Percentiles rank a stretch among this genome's conserved stretches.
These are phyloP conservation scores for Naumovozyma castellii DNA, from an alignment of 805 yeast genomes.

Conservation along the genomic window DNA sequence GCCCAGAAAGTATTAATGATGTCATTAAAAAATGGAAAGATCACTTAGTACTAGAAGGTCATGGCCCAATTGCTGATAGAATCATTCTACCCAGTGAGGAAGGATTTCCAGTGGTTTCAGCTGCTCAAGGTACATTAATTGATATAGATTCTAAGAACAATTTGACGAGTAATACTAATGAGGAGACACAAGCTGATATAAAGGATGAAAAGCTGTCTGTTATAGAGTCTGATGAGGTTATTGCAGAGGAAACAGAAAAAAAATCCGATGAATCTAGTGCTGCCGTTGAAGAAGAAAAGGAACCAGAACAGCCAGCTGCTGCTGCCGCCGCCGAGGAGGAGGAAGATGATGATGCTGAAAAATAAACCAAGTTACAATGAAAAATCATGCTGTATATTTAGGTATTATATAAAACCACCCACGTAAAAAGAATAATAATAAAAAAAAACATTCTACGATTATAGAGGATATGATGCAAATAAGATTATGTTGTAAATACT, in stretches of 20 bases:
- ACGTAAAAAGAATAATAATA: neutral
- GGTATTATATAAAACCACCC: conserved; percentile 2
- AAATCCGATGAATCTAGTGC: conserved; percentile 12
- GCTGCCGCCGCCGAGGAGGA: conserved; percentile 5
- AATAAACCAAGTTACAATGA: conserved; percentile 4
- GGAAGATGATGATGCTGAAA: conserved; percentile 7
- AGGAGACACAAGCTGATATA: conserved; percentile 22
- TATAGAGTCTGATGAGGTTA: conserved; percentile 13
- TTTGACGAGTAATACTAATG: conserved; percentile 15
- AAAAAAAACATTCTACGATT: too few relatives aligned
- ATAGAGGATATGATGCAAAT: too few relatives aligned
- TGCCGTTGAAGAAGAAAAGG: conserved; percentile 13
- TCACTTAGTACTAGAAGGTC: conserved; percentile 41
- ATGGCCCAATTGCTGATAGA: conserved; percentile 52
- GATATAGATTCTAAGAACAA: conserved; percentile 32
- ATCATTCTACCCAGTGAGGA: conserved; percentile 37
- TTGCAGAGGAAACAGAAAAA: conserved; percentile 9
- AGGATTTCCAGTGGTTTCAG: conserved; percentile 25
- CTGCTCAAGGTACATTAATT: conserved; percentile 29
- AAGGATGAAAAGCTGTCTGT: conserved; percentile 8
- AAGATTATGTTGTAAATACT: conserved; percentile 33
- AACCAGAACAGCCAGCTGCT: conserved; percentile 11
- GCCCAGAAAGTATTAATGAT: conserved; percentile 35
- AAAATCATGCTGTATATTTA: conserved; percentile 4
- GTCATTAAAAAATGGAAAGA: conserved; percentile 62